Evolutionary conservation across 2,329 filamentous ascomycete genomes (phyloP), one percentile per base, ranked within the genome.

Genomic region (Nannizziopsis arthrosporioides): DNA sequence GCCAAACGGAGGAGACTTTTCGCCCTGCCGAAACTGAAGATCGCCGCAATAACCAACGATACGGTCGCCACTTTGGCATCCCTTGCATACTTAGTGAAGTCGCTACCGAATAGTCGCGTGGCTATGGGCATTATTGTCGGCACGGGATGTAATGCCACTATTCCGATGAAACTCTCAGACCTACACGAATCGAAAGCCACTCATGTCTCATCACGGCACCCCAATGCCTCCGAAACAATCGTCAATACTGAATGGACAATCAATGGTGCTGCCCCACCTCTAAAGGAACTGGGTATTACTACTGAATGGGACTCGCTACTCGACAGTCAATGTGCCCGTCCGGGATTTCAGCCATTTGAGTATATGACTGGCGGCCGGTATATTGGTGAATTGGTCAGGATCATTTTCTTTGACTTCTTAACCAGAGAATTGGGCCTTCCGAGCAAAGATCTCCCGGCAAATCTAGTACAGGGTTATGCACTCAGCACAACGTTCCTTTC

Each of bases 181-280:
- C 69, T 92, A 14, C 77, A 83, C 52, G 68, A 74, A 7, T 74
- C 72, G 48, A 90, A 90, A 61, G 56, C 78, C 68, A 44, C 65
- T 57, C 53, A 71, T 5, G 65, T 77, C 32, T 71, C 71, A 12
- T 72, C 67, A 11, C 67, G 66, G 53, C 63, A 66, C 49, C 62
- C 70, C 1, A 66, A 71, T 10, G 72, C 82, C 5, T 68, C 76
- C n/a, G 81, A 78, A 55, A 81, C 88, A 11, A 77, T 85, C 3
- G 79, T 90, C 53, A 90, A 90, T 60, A 90, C 85, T 0, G 85
- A 92, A 65, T 89, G 84, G 82, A 85, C 82, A 44, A 87, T 92
- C 56, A 81, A 81, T 19, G 85, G 85, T 5, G 79, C 84, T 1
- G 80, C 79, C n/a, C 70, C 73, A 5, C 82, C 85, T 0, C 68